Base-by-base conservation (phyloP, 2,329 filamentous ascomycete genomes). In the Cercospora sojina region DNA sequence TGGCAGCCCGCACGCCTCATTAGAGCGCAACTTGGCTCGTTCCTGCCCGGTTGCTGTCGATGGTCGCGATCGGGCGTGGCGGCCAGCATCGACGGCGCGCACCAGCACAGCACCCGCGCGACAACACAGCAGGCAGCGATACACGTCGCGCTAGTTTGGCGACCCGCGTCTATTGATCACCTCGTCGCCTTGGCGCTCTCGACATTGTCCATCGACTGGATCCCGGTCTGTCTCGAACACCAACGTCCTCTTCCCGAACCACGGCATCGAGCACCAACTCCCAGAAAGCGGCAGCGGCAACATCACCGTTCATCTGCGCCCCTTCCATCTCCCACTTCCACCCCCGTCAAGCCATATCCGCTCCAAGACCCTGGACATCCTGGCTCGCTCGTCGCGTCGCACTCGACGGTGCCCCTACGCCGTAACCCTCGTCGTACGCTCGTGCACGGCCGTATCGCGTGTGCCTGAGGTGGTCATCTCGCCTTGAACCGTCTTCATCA, bases 11-110 rank as follows among this genome's bases (percentile, higher is more conserved):
- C 41, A 47, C 41, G 41, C 41, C 5, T 47, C 41, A 12, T 47
- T 47, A 47, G 41, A 47, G 18, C 43, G 43, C 43, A 23, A 49
- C 20, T 23, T 49, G 43, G 43, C 43, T 49, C 43, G 18, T 53
- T 62, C 59, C 23, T 62, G 59, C 59, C 43, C 59, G 41, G 27
- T 62, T 32, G 25, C 32, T 62, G 31, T 35, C 59, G 38, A 31
- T 59, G 25, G 8, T 23, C 43, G 20, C 6, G 43, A 49, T 49
- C 43, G 43, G 43, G 43, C 43, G 43, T 49, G 43, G 43, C 43
- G 43, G 43, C 43, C 43, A 49, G 43, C 43, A 49, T 49, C 43
- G 43, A 49, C 7, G 41, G n/a, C 41, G 41, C 18, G 41, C n/a
- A 9, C n/a, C 41, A 47, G n/a, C n/a, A 18, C 41, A 18, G 41